Base-by-base conservation (phyloP, 495 filamentous ascomycete species). In the Talaromyces trachyspermus region DNA sequence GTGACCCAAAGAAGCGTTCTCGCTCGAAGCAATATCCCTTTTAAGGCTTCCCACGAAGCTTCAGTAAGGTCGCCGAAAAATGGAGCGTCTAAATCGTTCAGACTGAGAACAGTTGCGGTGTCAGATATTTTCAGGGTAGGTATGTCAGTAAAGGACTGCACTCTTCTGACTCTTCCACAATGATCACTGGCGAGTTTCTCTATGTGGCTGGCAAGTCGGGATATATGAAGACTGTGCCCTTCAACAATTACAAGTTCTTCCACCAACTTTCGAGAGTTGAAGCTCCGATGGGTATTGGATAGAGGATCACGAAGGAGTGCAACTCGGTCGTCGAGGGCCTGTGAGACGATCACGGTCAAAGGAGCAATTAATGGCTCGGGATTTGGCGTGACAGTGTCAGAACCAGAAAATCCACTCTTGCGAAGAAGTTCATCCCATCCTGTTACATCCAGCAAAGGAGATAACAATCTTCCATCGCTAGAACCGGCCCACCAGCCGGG, bases 401-500 rank as follows among this genome's bases (percentile, higher is more conserved):
- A 51, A 3, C 72, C 70, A 1, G 70, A 69, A 37, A 80, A 80
- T 4, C 76, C 74, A 0, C 54, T 43, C 2, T 62, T 55, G 4
- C 51, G 53, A 9, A 80, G 56, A 1, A 70, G 14, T 0, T 10
- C 6, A 24, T 72, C 43, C 78, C 75, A 81, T 27, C 55, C 29
- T 0, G 46, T 46, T 0, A 50, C 18, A 1, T 56, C 50, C 9
- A 56, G 42, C 3, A 49, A 25, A 29, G 56, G 51, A 1, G 46
- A 37, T 4, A 42, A 41, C 5, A 29, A 25, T 4, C 50, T 52
- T 2, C 38, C 51, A 17, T 52, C 45, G 1, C 51, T 46, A 10
- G 14, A 40, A 36, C 54, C 53, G 10, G 46, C n/a, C 59, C 59
- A 64, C 61, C 61, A 64, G 4, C 57, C 59, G 29, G 49, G 46